Base-by-base conservation (phyloP, 331 rosid species). In the Dryas integrifolia region DNA sequence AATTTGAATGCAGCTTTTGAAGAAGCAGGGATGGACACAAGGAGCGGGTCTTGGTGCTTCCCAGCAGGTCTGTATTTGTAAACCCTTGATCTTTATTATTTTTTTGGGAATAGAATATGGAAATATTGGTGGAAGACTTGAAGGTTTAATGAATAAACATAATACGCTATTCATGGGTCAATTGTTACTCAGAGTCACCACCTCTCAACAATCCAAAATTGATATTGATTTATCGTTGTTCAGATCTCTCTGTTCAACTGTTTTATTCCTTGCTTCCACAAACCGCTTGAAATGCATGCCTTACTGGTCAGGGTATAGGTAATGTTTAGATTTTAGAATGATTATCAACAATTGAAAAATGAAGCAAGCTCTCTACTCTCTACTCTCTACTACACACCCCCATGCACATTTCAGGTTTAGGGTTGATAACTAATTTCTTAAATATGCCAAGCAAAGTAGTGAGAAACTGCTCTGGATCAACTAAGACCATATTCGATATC, bases 31-130 rank as follows among this genome's bases (percentile, higher is more conserved):
- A 5, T 65, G 55, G 70, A 65, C 55, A 21, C 11, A 45, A 65
- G 70, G 70, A 43, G 46, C 12, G 43, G 70, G 70, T 46, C 70
- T 65, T 44, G 72, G 48, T 15, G 72, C 60, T 46, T 10, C 72
- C 26, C 35, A 65, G 9, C 53, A 65, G 40, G 69, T 64, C 6
- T 44, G 10, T 16, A 10, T 45, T 46, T 11, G 16, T 21, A 35
- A 45, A 35, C 8, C 44, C 53, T 12, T 9, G n/a, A 30, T 30
- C 18, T 65, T 4, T 65, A 58, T 24, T 9, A 11, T 30, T 58
- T 26, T 26, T 12, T 26, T 58, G 39, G 63, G 30, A 9, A 12
- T 26, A 58, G 15, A 26, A 24, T 26, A 5, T 63, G 26, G 43
- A 9, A 9, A 41, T 63, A 21, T 16, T 63, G 68, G 4, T 2